Percentiles rank a stretch among this genome's conserved stretches.
Evolutionary conservation across 2,329 filamentous ascomycete species (phyloP).

Genomic region (Calonectria naviculata): DNA sequence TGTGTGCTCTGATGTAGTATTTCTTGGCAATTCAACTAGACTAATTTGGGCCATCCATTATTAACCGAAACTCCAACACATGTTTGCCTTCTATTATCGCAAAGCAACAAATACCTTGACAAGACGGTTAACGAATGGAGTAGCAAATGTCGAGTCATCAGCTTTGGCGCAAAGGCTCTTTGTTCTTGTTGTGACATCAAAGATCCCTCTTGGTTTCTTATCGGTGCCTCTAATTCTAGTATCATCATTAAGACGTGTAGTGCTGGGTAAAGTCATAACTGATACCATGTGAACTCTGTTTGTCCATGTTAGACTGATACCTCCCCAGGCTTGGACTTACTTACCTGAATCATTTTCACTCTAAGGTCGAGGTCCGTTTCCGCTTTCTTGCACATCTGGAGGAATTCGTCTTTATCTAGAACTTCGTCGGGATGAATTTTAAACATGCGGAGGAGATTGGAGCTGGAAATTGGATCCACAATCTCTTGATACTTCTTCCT

Average conservation of each 20-base stretch:
- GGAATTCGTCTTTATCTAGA: constrained; percentile 19
- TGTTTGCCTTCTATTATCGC: too few species aligned
- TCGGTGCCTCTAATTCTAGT: background rate
- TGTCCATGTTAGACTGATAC: background rate
- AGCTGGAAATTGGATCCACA: constrained; percentile 15
- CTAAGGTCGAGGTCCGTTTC: background rate
- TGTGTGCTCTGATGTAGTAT: too few species aligned
- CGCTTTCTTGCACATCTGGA: constrained; percentile 19
- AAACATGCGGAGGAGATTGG: constrained; percentile 17
- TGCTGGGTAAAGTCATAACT: background rate
- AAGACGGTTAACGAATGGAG: too few species aligned
- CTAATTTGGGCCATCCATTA: too few species aligned
- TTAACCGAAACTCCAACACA: too few species aligned
- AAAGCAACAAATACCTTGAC: too few species aligned
- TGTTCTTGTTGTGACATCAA: background rate
- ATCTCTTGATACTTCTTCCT: constrained; percentile 19
- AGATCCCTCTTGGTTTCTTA: background rate
- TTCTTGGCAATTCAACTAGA: too few species aligned
- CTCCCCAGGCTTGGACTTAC: background rate
- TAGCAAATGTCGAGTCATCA: too few species aligned
- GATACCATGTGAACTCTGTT: background rate
- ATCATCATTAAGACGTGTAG: background rate
- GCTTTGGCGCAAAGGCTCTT: too few species aligned
- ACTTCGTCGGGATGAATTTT: constrained; percentile 5
- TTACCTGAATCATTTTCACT: background rate